Conservation (phyloP, 2,329 filamentous ascomycete species). For the Nannizzia gypsea region DNA sequence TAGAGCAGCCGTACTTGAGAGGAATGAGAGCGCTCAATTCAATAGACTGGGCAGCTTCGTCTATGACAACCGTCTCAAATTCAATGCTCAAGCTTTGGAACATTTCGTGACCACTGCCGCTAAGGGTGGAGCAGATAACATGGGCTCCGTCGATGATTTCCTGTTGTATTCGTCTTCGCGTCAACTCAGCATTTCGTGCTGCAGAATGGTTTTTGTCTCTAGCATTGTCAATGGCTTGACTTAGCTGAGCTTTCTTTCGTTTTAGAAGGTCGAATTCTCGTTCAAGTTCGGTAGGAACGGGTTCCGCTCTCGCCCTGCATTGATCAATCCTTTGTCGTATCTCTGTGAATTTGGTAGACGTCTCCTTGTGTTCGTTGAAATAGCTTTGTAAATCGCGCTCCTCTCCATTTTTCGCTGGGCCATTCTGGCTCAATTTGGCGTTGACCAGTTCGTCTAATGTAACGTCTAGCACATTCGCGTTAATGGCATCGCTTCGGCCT, state of each 20-base stretch:
- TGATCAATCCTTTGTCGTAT: conserved; percentile 62
- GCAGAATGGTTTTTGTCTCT: conserved; percentile 76
- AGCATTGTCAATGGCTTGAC: conserved; percentile 71
- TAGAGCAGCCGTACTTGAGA: conserved; percentile 91
- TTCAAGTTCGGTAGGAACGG: conserved; percentile 44
- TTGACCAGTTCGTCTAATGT: conserved; percentile 88
- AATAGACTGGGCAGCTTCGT: conserved; percentile 96
- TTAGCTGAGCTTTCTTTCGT: conserved; percentile 62
- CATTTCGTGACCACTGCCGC: conserved; percentile 93
- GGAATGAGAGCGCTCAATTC: conserved; percentile 94
- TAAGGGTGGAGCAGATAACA: conserved; percentile 88
- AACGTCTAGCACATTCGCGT: conserved; percentile 74
- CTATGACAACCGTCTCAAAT: conserved; percentile 96
- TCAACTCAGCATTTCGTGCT: conserved; percentile 74
- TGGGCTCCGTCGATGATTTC: conserved; percentile 82
- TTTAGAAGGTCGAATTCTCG: conserved; percentile 69
- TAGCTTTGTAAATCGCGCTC: conserved; percentile 50
- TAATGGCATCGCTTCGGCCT: conserved; percentile 85
- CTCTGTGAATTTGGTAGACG: conserved; percentile 55
- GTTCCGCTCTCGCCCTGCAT: conserved; percentile 43
- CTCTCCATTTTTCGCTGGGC: conserved; percentile 31
- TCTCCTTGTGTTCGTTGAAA: conserved; percentile 54
- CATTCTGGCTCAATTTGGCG: conserved; percentile 47
- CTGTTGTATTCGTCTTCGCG: conserved; percentile 72
- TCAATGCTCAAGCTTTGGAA: conserved; percentile 89